Evolutionary conservation across 2,329 filamentous ascomycete species (phyloP), one percentile per base, ranked within the genome.

Genomic region (Ascochyta koolunga): DNA sequence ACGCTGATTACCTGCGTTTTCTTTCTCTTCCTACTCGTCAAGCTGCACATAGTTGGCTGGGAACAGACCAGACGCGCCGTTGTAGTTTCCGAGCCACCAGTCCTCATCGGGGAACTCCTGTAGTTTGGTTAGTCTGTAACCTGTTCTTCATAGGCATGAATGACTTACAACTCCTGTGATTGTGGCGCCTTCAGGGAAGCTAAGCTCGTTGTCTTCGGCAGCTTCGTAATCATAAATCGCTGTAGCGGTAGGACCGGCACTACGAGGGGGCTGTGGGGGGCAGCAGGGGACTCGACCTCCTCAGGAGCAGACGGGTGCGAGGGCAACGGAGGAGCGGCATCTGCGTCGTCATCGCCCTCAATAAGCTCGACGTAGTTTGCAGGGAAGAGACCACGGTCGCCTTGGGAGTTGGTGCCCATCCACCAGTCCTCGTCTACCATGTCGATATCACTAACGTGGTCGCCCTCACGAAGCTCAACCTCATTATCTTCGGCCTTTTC

Each of bases 371-470:
- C 93, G 64, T 99, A 99, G 80, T 97, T 98, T 79, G 91, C 95
- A 5, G 95, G 95, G 82, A 99, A 98, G 31, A 99, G 82, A 41
- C 95, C 95, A 54, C 82, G 88, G 75, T 97, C 91, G 65, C 95
- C 95, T 58, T 81, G 82, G 19, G 83, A 79, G 78, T 98, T 99
- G 62, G 89, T 90, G 37, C 96, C 95, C 84, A 96, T 89, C 95
- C 95, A 99, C 95, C 95, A 99, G 72, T 99, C 93, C 45, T 96
- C 89, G 66, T 98, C 95, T 2, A 99, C 91, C 90, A 96, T 96
- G 59, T 98, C 91, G 67, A 99, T 96, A 71, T 96, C 89, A 21
- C 85, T 92, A 32, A 99, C 89, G 60, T 88, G 85, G 67, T 97
- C 90, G 59, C 93, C 93, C 77, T 99, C 95, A 22, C 85, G 82